Conservation (phyloP, 2,329 filamentous ascomycete species). For the Alternaria sp. region DNA sequence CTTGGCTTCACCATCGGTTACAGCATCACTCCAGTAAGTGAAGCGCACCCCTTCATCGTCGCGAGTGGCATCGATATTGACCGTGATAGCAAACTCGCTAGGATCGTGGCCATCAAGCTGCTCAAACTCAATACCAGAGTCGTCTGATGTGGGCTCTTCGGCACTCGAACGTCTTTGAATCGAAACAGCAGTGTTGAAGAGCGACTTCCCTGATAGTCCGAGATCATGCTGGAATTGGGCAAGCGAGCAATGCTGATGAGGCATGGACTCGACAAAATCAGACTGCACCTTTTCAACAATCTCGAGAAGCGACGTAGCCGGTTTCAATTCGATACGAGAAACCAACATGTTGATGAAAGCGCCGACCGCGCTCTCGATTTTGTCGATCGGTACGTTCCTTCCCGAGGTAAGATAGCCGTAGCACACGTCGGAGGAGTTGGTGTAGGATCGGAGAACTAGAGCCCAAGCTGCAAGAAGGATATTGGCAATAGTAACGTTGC, state of each 20-base stretch:
- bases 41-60: constrained; percentile 43
- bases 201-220: constrained; percentile 43
- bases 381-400: constrained; percentile 56
- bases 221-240: constrained; percentile 60
- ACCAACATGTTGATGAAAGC: constrained; percentile 56
- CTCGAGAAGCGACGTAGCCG: constrained; percentile 26
- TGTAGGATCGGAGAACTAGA: constrained; percentile 43
- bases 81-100: constrained; percentile 45
- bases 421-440: constrained; percentile 43
- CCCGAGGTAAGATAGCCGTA: constrained; percentile 51
- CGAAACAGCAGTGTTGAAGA: constrained; percentile 60
- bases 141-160: constrained; percentile 3
- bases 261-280: constrained; percentile 44
- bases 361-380: constrained; percentile 59
- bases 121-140: constrained; percentile 37
- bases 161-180: constrained; percentile 37
- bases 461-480: constrained; percentile 47
- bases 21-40: constrained; percentile 44
- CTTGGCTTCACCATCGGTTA: constrained; percentile 41
- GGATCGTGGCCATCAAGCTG: constrained; percentile 43
- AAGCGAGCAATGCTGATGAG: constrained; percentile 46
- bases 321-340: constrained; percentile 30
- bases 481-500: constrained; percentile 43
- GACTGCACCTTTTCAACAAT: constrained; percentile 41
- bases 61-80: constrained; percentile 45